phyloP scores from a whole-genome alignment of 2,329 filamentous ascomycete species.

The Tolypocladium ovalisporum region DNA sequence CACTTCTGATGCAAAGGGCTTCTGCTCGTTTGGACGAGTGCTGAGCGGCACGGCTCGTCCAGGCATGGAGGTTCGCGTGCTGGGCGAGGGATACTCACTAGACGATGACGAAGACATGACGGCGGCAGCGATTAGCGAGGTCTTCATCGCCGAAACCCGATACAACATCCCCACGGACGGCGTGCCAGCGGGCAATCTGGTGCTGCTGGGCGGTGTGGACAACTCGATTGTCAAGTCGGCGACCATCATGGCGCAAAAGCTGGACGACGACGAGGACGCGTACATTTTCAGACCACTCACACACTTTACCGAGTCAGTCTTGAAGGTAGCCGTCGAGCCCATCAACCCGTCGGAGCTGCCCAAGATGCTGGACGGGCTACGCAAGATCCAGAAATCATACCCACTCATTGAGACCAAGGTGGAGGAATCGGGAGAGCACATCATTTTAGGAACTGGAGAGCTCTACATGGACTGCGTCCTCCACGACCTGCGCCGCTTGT shows the following conservation, averaged over 20 bases:
- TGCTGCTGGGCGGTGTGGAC: slow-evolving; percentile 84
- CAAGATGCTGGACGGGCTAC: slow-evolving; percentile 95
- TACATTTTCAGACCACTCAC: slow-evolving; percentile 90
- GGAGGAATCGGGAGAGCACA: slow-evolving; percentile 93
- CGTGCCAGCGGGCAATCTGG: slow-evolving; percentile 87
- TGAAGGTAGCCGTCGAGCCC: slow-evolving; percentile 95
- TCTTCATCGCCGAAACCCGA: slow-evolving; percentile 83
- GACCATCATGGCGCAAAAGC: slow-evolving; percentile 69
- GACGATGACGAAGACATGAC: slow-evolving; percentile 99
- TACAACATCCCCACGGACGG: slow-evolving; percentile 90
- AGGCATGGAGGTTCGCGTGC: slow-evolving; percentile 73
- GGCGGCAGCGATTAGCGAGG: slow-evolving; percentile 69
- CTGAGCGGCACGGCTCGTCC: slow-evolving; percentile 83
- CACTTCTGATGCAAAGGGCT: slow-evolving; percentile 78
- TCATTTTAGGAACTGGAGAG: slow-evolving; percentile 89
- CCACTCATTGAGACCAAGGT: slow-evolving; percentile 94
- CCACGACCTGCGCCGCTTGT: slow-evolving; percentile 85
- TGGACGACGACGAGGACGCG: slow-evolving; percentile 81
- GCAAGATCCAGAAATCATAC: slow-evolving; percentile 97
- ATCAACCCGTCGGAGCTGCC: slow-evolving; percentile 96
- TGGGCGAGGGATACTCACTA: slow-evolving; percentile 90
- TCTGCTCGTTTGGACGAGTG: slow-evolving; percentile 82
- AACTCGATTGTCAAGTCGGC: slow-evolving; percentile 98
- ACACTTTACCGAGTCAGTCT: slow-evolving; percentile 94
- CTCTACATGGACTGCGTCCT: slow-evolving; percentile 99